Evolutionary conservation across 495 filamentous ascomycete genomes (phyloP), one percentile per base, ranked within the genome.

Genomic region (Pseudomonodictys pantanalensis): DNA sequence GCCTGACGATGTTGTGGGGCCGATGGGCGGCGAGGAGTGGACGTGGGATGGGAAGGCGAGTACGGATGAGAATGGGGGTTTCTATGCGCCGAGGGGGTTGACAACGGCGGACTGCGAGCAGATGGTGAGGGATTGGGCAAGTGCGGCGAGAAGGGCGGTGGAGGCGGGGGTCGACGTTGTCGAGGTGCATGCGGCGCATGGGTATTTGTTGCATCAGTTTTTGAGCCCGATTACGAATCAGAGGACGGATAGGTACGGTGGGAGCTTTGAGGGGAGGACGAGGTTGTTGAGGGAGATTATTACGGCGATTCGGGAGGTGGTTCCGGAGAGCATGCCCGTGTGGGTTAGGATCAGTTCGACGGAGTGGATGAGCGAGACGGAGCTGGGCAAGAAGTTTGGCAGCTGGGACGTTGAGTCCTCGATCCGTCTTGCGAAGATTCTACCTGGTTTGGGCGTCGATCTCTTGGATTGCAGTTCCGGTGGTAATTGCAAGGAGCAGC

Each of bases 401-500:
- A 77, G 75, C 56, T 87, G 85, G 85, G 79, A 74, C 12, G 47
- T 80, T 11, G 77, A 79, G 29, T 77, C 83, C 52, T 80, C 83
- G 2, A 73, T 83, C n/a, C 68, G 66, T 5, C 73, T 88, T 4
- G 82, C 82, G 7, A 65, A 67, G 47, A 54, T 76, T 3, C 72
- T 89, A 2, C 80, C 80, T 0, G 72, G 76, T 32, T 71, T 70
- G 12, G 84, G 83, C 11, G 74, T 89, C 22, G 86, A 89, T 64
- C 64, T 88, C 20, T 62, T 90, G 11, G 86, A 90, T 65, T 78
- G 88, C 22, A 83, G 79, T 44, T 76, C 73, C 8, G 87, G 83
- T 17, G 87, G 85, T 12, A 76, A 81, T 17, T 78, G 87, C 60
- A 62, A 77, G 0, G 67, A 68, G 15, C 86, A 89, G 72, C 81